phyloP scores from a whole-genome alignment of 345 rosid species.

The Firmiana major region DNA sequence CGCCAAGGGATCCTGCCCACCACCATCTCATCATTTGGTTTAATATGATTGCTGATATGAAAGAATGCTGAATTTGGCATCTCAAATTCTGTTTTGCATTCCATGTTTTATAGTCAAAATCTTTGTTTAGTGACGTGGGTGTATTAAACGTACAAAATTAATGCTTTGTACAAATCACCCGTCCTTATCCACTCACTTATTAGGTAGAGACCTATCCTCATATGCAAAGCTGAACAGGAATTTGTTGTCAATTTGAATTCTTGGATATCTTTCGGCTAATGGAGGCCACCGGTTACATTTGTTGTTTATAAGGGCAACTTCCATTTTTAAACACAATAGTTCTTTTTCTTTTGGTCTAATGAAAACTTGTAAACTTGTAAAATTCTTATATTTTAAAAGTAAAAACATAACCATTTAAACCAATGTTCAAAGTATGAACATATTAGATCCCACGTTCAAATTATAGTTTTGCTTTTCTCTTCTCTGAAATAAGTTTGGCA shows the following conservation, averaged over 20 bases:
- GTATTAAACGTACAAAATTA: too few relatives aligned
- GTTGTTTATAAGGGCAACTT: neutral
- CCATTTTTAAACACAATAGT: too few relatives aligned
- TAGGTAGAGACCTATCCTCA: neutral
- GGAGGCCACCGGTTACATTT: neutral
- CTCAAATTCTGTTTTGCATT: neutral
- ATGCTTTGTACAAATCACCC: neutral
- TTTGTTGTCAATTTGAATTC: neutral
- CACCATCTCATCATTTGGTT: conserved; percentile 7
- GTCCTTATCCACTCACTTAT: neutral
- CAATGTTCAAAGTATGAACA: too few relatives aligned
- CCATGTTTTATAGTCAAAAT: neutral
- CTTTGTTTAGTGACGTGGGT: neutral
- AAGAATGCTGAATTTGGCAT: neutral
- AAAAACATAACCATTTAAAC: too few relatives aligned
- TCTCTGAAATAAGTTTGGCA: too few relatives aligned
- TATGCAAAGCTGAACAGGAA: neutral
- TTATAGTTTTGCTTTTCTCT: too few relatives aligned
- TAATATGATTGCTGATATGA: neutral
- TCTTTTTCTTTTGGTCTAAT: too few relatives aligned
- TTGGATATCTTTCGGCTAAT: neutral
- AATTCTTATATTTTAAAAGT: too few relatives aligned
- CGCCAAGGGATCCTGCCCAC: conserved; percentile 10
- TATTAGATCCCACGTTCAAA: too few relatives aligned
- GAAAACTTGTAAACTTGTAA: too few relatives aligned